Conservation (phyloP, 306 rosid genomes). For the Alnus glutinosa region DNA sequence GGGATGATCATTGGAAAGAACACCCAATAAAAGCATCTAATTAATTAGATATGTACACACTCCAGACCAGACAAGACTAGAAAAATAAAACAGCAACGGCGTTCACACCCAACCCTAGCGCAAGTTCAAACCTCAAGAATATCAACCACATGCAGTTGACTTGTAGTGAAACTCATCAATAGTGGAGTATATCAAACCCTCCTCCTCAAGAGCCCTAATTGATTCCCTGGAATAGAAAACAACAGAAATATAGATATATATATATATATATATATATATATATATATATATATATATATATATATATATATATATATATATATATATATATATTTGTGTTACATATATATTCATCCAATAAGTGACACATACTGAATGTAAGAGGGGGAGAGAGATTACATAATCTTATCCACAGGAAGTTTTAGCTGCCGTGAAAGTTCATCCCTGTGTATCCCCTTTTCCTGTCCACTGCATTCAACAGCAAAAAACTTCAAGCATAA, state of each 20-base stretch:
- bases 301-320: no score
- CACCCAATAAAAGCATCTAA: background rate
- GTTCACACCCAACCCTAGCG: slow-evolving; percentile 18
- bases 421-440: slow-evolving; percentile 75
- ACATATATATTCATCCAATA: background rate
- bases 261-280: no score
- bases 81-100: background rate
- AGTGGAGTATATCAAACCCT: slow-evolving; percentile 83
- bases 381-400: slow-evolving; percentile 41
- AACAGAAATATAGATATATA: background rate
- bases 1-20: background rate
- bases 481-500: background rate
- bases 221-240: slow-evolving; percentile 57
- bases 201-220: slow-evolving; percentile 72
- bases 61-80: background rate
- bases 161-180: slow-evolving; percentile 89
- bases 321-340: no score
- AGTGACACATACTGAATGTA: background rate
- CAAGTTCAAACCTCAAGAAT: background rate
- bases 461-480: slow-evolving; percentile 54
- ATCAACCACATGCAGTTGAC: slow-evolving; percentile 48
- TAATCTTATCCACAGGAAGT: slow-evolving; percentile 72
- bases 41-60: background rate
- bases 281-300: no score
- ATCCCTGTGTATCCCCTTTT: slow-evolving; percentile 69